These are phyloP conservation scores for Ogataea hybrid DNA, from an alignment of 1,139 yeast species.

Conservation along the genomic window DNA sequence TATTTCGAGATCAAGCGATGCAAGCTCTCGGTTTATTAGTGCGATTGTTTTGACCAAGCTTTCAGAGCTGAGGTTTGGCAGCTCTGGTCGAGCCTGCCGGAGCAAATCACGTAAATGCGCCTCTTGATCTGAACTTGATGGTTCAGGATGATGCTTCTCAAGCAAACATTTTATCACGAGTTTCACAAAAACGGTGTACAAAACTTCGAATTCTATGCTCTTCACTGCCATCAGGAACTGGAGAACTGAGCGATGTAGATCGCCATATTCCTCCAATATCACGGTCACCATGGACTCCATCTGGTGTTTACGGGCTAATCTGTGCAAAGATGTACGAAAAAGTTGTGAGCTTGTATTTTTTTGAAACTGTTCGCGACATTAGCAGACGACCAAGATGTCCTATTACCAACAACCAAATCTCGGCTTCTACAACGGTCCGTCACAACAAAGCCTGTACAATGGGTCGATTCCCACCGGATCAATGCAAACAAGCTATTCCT, in stretches of 20 bases:
- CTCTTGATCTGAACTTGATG: neutral
- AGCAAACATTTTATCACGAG: slow-evolving; percentile 12
- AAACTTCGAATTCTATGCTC: slow-evolving; percentile 22
- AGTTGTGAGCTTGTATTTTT: neutral
- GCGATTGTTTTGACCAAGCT: slow-evolving; percentile 12
- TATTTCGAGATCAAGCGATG: slow-evolving; percentile 45
- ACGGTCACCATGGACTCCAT: slow-evolving; percentile 2
- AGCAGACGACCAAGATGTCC: slow-evolving; percentile 24
- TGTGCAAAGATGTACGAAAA: slow-evolving; percentile 2
- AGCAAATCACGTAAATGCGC: slow-evolving; percentile 3
- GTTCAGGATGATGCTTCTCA: slow-evolving; percentile 3
- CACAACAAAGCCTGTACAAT: slow-evolving; percentile 9
- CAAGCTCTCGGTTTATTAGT: slow-evolving; percentile 32
- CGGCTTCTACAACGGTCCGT: slow-evolving; percentile 19
- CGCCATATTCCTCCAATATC: slow-evolving; percentile 20
- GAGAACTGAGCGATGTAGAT: slow-evolving; percentile 42
- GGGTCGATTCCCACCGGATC: slow-evolving; percentile 31
- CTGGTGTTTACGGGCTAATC: neutral
- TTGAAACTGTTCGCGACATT: neutral
- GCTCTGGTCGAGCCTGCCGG: slow-evolving; percentile 2
- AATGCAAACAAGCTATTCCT: slow-evolving; percentile 27
- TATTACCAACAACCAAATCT: slow-evolving; percentile 30
- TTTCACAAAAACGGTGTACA: slow-evolving; percentile 20
- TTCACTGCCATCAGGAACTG: slow-evolving; percentile 44
- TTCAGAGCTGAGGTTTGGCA: slow-evolving; percentile 2